phyloP scores from a whole-genome alignment of 1,139 yeast species.

The Geotrichum macrosporum region DNA sequence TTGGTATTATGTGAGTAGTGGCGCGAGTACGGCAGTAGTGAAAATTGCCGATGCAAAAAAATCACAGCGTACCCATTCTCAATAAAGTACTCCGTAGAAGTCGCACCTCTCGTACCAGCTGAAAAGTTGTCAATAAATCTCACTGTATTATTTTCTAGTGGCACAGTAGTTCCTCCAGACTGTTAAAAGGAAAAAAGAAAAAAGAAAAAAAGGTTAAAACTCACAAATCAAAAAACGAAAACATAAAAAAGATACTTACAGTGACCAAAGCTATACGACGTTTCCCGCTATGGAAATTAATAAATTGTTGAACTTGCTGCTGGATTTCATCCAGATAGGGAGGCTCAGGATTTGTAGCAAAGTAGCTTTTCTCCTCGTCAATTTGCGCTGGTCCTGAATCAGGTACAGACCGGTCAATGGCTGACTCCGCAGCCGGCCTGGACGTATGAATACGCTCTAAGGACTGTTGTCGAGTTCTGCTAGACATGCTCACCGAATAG shows the following conservation, averaged over 20 bases:
- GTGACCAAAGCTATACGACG: conserved; percentile 76
- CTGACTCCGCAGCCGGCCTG: conserved; percentile 63
- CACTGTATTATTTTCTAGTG: conserved; percentile 92
- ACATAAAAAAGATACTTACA: not conserved
- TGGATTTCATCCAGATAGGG: conserved; percentile 61
- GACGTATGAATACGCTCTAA: conserved; percentile 49
- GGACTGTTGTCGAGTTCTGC: conserved; percentile 2
- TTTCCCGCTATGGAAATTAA: conserved; percentile 41
- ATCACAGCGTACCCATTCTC: conserved; percentile 86
- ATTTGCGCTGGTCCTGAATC: conserved; percentile 75
- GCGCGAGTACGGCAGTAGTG: conserved; percentile 84
- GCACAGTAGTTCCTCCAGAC: conserved; percentile 98
- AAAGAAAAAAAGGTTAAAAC: not conserved
- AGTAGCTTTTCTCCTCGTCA: conserved; percentile 71
- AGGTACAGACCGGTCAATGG: conserved; percentile 72
- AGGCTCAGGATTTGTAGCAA: conserved; percentile 69
- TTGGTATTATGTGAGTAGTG: conserved; percentile 82
- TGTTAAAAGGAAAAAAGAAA: not conserved
- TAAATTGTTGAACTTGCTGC: conserved; percentile 54
- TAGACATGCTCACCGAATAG: not conserved
- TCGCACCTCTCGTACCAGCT: conserved; percentile 97
- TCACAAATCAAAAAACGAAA: not conserved
- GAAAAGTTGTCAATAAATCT: conserved; percentile 94
- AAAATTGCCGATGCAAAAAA: conserved; percentile 86
- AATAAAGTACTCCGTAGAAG: conserved; percentile 87